Conservation (phyloP, 306 rosid genomes). For the Malus fusca region DNA sequence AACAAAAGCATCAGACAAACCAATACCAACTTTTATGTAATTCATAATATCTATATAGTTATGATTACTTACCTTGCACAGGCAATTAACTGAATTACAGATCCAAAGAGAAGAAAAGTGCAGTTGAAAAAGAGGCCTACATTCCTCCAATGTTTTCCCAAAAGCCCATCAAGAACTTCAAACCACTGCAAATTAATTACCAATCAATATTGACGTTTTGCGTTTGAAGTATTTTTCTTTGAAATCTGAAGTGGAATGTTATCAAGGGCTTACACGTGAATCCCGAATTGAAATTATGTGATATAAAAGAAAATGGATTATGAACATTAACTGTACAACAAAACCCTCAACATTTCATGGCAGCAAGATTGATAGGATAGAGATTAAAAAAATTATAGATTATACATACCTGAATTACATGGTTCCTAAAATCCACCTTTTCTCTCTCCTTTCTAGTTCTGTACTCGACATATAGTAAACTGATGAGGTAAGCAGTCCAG, state of each 20-base stretch:
- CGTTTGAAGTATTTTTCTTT: too few relatives aligned
- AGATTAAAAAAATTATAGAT: too few relatives aligned
- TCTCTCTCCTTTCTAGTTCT: constrained; percentile 97
- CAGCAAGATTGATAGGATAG: neutral
- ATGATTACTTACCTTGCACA: constrained; percentile 74
- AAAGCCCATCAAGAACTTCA: constrained; percentile 95
- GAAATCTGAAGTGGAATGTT: too few relatives aligned
- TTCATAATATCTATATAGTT: neutral
- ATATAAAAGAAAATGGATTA: neutral
- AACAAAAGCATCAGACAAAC: neutral
- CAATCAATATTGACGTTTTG: neutral
- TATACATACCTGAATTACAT: constrained; percentile 68
- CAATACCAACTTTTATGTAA: neutral
- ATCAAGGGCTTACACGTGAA: too few relatives aligned
- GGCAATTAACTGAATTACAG: constrained; percentile 93
- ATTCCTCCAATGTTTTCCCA: constrained; percentile 94
- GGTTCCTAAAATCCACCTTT: constrained; percentile 91
- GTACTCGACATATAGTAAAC: constrained; percentile 85
- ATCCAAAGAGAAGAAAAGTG: constrained; percentile 95
- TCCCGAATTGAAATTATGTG: neutral
- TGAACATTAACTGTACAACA: neutral
- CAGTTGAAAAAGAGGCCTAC: constrained; percentile 88
- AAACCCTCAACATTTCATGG: neutral
- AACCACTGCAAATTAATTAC: constrained; percentile 60
- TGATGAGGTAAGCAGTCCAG: constrained; percentile 97